Evolutionary conservation across 345 rosid genomes (phyloP).

Genomic region (Atalantia buxifolia): DNA sequence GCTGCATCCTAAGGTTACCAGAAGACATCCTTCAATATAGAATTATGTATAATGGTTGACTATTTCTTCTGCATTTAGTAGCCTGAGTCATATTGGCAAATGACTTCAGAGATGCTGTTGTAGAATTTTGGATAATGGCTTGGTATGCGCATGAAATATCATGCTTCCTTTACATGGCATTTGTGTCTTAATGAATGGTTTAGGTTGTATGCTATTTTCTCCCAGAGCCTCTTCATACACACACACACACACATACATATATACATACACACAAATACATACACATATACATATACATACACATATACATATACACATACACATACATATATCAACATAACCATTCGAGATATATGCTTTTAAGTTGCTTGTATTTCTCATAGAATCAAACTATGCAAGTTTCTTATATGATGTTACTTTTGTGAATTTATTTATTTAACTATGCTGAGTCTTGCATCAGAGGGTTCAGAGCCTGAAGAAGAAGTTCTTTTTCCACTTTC

Average conservation of each 20-base stretch:
- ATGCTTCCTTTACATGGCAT: neutral
- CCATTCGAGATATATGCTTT: neutral
- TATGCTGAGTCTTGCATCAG: slow-evolving; percentile 33
- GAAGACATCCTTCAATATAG: neutral
- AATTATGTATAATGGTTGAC: neutral
- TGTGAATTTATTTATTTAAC: slow-evolving; percentile 24
- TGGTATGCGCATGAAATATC: neutral
- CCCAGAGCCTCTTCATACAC: too few species aligned
- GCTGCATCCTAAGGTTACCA: neutral
- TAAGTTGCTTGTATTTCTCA: neutral
- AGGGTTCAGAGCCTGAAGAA: slow-evolving; percentile 82
- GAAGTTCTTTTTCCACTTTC: slow-evolving; percentile 92
- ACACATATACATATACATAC: too few species aligned
- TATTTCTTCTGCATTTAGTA: neutral
- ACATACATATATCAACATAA: neutral
- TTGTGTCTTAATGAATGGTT: neutral
- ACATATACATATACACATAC: too few species aligned
- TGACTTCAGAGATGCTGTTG: neutral
- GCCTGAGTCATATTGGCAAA: neutral
- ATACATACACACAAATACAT: too few species aligned
- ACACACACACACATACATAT: too few species aligned
- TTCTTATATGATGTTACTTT: slow-evolving; percentile 2
- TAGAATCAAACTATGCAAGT: neutral
- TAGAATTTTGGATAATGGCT: neutral
- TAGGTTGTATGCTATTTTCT: neutral